These are phyloP conservation scores for Pseudogymnoascus sp. DNA, from an alignment of 2,329 filamentous ascomycete species.

Conservation along the genomic window DNA sequence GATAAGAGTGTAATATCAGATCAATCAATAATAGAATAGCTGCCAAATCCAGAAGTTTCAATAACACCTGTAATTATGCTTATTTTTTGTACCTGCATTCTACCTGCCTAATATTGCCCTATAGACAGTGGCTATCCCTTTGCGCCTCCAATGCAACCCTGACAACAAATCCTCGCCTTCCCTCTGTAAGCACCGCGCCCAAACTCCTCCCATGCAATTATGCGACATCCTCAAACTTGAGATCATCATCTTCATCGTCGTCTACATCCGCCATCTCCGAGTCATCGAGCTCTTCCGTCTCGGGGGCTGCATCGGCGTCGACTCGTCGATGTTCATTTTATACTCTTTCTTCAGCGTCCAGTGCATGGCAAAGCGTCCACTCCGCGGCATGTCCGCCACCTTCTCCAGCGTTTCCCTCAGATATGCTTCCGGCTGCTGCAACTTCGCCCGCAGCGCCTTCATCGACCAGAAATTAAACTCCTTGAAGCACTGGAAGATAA, in stretches of 20 bases:
- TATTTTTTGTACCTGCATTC: slow-evolving; percentile 5
- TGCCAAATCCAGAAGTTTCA: slow-evolving; percentile 15
- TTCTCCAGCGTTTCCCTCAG: slow-evolving; percentile 78
- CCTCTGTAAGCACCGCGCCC: slow-evolving; percentile 8
- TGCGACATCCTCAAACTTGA: slow-evolving; percentile 72
- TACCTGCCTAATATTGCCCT: not conserved
- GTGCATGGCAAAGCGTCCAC: slow-evolving; percentile 75
- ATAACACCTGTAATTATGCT: slow-evolving; percentile 11
- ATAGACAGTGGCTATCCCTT: not conserved
- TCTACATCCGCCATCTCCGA: slow-evolving; percentile 48
- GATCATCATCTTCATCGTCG: slow-evolving; percentile 54
- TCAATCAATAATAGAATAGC: not conserved
- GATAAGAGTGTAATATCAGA: not conserved
- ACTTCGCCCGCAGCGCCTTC: slow-evolving; percentile 68
- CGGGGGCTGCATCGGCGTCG: slow-evolving; percentile 40
- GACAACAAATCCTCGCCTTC: slow-evolving; percentile 9
- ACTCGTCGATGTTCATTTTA: slow-evolving; percentile 45
- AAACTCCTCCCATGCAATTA: slow-evolving; percentile 15
- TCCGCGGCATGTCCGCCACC: slow-evolving; percentile 75
- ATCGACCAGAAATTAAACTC: slow-evolving; percentile 92
- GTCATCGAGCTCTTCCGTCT: slow-evolving; percentile 35
- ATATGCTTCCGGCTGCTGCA: slow-evolving; percentile 88
- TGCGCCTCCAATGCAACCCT: slow-evolving; percentile 8
- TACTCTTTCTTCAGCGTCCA: slow-evolving; percentile 76
- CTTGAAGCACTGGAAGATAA: slow-evolving; percentile 76